Conservation (phyloP, 2,329 filamentous ascomycete species). For the Beauveria bassiana region DNA sequence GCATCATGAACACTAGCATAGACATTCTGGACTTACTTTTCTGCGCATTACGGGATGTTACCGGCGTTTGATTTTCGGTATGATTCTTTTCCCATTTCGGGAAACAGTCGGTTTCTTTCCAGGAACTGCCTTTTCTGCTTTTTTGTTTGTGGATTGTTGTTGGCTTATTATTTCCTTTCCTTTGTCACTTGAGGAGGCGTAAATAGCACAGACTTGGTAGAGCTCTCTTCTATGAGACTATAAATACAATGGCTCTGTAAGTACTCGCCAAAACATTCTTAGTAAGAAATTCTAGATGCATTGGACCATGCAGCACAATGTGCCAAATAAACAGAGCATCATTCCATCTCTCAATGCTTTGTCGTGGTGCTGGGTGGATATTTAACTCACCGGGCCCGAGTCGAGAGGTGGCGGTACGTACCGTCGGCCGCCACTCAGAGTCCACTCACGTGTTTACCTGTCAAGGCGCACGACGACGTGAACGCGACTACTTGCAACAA, state of each 20-base stretch:
- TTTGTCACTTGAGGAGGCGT: conserved; percentile 17
- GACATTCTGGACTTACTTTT: conserved; percentile 24
- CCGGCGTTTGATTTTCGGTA: conserved; percentile 22
- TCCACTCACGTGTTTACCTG: conserved; percentile 10
- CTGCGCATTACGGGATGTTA: conserved; percentile 21
- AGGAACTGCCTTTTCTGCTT: background rate
- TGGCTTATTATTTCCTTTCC: conserved; percentile 23
- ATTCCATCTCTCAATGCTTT: no score
- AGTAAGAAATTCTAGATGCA: background rate
- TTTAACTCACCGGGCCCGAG: background rate
- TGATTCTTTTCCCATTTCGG: background rate
- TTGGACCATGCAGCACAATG: no score
- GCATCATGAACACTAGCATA: conserved; percentile 29
- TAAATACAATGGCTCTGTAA: background rate
- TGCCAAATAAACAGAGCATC: no score
- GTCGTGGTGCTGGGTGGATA: background rate
- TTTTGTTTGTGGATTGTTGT: conserved; percentile 11
- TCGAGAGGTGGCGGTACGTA: conserved; percentile 1
- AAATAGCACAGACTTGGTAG: background rate
- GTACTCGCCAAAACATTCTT: background rate
- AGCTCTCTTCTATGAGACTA: conserved; percentile 1
- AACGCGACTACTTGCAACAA: conserved; percentile 9
- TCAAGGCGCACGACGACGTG: conserved; percentile 3
- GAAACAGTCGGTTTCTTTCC: background rate
- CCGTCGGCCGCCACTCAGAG: background rate